A percentile compares a stretch with the other conserved stretches of the same genome.
phyloP scores from a whole-genome alignment of 2,329 filamentous ascomycete genomes.

The Coniochaeta sp. region DNA sequence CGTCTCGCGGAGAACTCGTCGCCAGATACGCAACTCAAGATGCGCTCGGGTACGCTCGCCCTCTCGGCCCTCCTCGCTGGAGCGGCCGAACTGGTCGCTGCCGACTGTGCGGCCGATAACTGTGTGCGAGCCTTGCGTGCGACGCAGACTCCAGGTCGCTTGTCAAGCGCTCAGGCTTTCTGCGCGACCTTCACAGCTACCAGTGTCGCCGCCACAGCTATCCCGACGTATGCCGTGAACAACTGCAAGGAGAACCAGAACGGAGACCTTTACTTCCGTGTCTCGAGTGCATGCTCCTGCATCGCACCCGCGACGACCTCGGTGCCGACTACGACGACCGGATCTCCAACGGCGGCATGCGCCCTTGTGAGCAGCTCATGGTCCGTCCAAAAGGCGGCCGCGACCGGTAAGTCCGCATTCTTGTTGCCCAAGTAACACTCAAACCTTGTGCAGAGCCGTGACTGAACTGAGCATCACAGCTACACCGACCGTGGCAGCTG shows the following conservation, averaged over 20 bases:
- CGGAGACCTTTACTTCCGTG: conserved; percentile 9
- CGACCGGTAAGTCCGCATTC: neutral
- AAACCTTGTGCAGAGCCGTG: neutral
- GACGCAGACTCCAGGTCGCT: conserved; percentile 21
- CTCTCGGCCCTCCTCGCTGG: conserved; percentile 4
- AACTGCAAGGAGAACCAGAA: conserved; percentile 13
- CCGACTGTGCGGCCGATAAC: conserved; percentile 24
- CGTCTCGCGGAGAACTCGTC: neutral
- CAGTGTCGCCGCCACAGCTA: conserved; percentile 6
- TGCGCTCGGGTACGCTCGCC: conserved; percentile 5
- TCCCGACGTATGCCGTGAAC: conserved; percentile 13
- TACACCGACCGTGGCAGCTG: conserved; percentile 22
- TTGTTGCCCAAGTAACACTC: neutral
- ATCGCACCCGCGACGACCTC: conserved; percentile 4
- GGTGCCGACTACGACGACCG: conserved; percentile 6
- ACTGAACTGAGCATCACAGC: conserved; percentile 2
- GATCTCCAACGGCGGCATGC: conserved; percentile 10
- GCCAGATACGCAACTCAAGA: neutral
- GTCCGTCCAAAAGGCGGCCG: conserved; percentile 6
- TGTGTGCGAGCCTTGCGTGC: conserved; percentile 28
- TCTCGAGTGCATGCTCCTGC: conserved; percentile 17
- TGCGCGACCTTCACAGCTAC: conserved; percentile 19
- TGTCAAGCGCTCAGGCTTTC: conserved; percentile 23
- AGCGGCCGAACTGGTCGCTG: conserved; percentile 4
- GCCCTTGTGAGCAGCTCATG: conserved; percentile 10